A percentile compares a stretch with the other conserved stretches of the same genome.
phyloP scores from a whole-genome alignment of 163 green algal genomes.

The Scenedesmus sp. region DNA sequence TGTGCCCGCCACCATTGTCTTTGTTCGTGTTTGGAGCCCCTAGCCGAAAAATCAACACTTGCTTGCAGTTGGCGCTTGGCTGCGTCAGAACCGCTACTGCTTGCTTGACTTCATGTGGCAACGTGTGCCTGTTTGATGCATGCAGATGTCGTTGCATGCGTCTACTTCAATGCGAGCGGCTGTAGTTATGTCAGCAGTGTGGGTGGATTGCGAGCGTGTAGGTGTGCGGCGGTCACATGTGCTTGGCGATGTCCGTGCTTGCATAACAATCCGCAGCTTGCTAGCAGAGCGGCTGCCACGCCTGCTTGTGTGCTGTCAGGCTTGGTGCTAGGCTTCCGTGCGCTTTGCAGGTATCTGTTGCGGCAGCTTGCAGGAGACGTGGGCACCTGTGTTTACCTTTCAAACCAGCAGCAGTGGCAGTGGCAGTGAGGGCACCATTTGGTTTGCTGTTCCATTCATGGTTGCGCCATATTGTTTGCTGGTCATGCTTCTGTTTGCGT shows the following conservation, averaged over 20 bases:
- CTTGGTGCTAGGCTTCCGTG: too few species aligned
- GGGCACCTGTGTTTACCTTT: neutral
- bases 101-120: neutral
- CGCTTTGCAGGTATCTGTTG: neutral
- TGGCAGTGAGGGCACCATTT: neutral
- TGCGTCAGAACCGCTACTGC: neutral
- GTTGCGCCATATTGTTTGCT: neutral
- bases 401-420: neutral
- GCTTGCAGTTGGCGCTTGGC: neutral
- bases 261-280: too few species aligned
- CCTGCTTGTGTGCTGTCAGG: too few species aligned
- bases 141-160: too few species aligned
- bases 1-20: neutral
- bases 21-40: neutral
- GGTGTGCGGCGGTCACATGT: too few species aligned
- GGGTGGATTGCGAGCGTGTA: too few species aligned
- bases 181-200: too few species aligned
- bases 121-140: neutral
- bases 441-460: neutral
- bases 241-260: too few species aligned
- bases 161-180: neutral
- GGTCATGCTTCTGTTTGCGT: neutral
- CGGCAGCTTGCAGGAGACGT: neutral
- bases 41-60: neutral
- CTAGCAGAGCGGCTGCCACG: too few species aligned